Base-by-base conservation (phyloP, 2,329 filamentous ascomycete species). In the Fusarium sp. region DNA sequence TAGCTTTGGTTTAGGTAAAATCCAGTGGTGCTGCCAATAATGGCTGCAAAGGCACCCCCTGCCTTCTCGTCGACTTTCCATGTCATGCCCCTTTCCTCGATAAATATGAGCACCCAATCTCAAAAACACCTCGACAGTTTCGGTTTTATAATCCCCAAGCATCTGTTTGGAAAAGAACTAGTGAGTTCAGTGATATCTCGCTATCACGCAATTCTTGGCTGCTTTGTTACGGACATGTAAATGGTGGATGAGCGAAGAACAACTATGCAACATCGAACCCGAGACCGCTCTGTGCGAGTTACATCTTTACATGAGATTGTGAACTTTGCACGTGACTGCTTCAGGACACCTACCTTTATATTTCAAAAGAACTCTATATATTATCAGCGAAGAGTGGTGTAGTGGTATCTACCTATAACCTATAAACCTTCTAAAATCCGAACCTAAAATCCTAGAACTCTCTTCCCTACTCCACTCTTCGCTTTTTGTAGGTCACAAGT, bases 361-460 rank as follows among this genome's bases (percentile, higher is more conserved):
- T 21, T 21, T 10, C 5, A 23, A 50, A 38, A 13, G n/a, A 32
- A 60, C 16, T 53, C 21, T 50, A 16, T 40, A 60, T 40, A 16
- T 50, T 9, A 5, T 32, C 43, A 19, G 43, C 21, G 33, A 60
- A 38, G 21, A 56, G 47, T 60, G 37, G 47, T 32, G 32, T n/a
- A 40, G 57, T 23, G 57, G 44, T 38, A 13, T 40, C 25, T 53
- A 38, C 57, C 25, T 60, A 60, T 9, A 40, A 60, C 21, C 57
- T 60, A 60, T 25, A 52, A 60, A 32, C 57, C 32, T 32, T 25
- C 57, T 53, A 60, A 25, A 40, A 38, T 18, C 44, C 44, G 33
- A 53, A 32, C 33, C 57, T 60, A 60, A 40, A 53, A 60, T 25
- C 44, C 33, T 60, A 16, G 38, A 53, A 40, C 13, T 38, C 44